Percentiles rank a stretch among this genome's conserved stretches.
Evolutionary conservation across 345 rosid species (phyloP).

Genomic region (Gossypium stocksii): DNA sequence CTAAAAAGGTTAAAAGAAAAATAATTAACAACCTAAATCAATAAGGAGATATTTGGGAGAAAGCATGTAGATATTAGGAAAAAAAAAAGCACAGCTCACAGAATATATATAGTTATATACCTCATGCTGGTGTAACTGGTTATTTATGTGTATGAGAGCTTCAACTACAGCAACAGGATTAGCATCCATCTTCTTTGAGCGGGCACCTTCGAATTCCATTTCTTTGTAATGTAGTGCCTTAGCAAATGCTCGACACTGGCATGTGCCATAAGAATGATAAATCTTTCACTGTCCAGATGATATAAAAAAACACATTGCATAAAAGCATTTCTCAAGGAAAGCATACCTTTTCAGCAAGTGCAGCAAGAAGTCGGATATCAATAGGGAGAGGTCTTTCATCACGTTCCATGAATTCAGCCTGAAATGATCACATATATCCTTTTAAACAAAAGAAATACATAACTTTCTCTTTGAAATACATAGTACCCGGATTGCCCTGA

Average conservation of each 20-base stretch:
- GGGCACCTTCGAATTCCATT: constrained; percentile 97
- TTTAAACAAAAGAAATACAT: neutral
- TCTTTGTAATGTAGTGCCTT: constrained; percentile 99
- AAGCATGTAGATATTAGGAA: neutral
- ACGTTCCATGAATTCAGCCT: constrained; percentile 99
- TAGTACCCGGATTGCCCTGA: neutral
- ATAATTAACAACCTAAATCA: constrained; percentile 15
- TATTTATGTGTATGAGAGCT: constrained; percentile 96
- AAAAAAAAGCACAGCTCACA: neutral
- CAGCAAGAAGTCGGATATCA: constrained; percentile 97
- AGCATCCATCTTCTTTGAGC: constrained; percentile 82
- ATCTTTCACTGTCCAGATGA: neutral
- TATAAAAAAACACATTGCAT: neutral
- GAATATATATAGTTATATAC: constrained; percentile 28
- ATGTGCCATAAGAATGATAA: neutral
- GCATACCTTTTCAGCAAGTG: constrained; percentile 96
- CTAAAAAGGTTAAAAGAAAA: constrained; percentile 29
- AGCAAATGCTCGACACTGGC: constrained; percentile 93
- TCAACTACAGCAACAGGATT: constrained; percentile 97
- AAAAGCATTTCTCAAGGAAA: constrained; percentile 16
- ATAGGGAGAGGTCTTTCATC: constrained; percentile 98
- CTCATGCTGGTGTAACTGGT: constrained; percentile 97
- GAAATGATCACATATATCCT: constrained; percentile 13
- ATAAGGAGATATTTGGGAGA: neutral
- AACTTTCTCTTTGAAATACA: neutral